A percentile compares a stretch with the other conserved stretches of the same genome.
Evolutionary conservation across 1,284 basidiomycete species (phyloP).

Genomic region (Ganoderma sinense): DNA sequence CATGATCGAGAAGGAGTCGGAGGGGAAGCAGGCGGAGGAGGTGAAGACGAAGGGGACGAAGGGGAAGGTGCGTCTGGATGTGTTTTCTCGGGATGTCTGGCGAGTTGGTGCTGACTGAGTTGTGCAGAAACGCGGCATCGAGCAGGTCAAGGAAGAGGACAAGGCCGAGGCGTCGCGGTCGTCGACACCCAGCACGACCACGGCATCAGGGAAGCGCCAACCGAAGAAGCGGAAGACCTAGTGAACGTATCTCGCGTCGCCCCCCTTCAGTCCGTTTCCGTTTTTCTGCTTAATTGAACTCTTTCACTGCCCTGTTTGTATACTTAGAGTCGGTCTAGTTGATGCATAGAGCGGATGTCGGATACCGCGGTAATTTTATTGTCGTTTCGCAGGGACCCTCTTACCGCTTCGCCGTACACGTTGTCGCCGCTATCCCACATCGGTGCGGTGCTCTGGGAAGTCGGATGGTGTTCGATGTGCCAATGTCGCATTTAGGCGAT

Average conservation of each 20-base stretch:
- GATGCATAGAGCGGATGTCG: background rate
- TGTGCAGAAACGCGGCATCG: constrained; percentile 68
- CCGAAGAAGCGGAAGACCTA: constrained; percentile 43
- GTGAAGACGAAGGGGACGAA: constrained; percentile 64
- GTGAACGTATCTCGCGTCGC: background rate
- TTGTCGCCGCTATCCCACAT: background rate
- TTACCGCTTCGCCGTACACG: background rate
- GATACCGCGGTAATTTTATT: background rate
- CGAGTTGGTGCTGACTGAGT: background rate
- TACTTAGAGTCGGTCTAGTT: constrained; percentile 16
- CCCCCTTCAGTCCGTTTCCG: background rate
- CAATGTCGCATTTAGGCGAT: too few relatives aligned
- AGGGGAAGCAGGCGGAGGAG: constrained; percentile 70
- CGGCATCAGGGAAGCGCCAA: constrained; percentile 50
- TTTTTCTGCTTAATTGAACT: background rate
- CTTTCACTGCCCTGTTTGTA: constrained; percentile 16
- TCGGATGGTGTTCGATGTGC: too few relatives aligned
- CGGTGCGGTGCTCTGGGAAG: too few relatives aligned
- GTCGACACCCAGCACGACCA: constrained; percentile 58
- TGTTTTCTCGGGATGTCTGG: background rate
- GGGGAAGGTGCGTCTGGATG: constrained; percentile 58
- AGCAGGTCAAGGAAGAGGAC: constrained; percentile 67
- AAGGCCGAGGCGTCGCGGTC: constrained; percentile 62
- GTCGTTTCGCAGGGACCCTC: background rate
- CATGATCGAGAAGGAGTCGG: constrained; percentile 93